A percentile compares a stretch with the other conserved stretches of the same genome.
Evolutionary conservation across 2,329 filamentous ascomycete genomes (phyloP).

Genomic region (Ascochyta pisi): DNA sequence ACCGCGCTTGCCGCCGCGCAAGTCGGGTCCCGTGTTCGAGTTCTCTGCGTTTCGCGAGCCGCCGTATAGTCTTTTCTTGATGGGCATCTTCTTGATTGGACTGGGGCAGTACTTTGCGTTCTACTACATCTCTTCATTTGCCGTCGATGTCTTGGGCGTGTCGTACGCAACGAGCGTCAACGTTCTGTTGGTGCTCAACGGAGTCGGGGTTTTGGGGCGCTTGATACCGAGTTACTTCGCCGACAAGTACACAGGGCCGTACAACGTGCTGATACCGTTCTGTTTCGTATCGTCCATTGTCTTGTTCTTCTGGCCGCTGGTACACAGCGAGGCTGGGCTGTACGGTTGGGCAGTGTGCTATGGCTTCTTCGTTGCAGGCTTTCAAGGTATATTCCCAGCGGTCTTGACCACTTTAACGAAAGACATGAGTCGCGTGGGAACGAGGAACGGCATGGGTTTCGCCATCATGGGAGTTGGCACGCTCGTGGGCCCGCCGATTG

Average conservation of each 20-base stretch:
- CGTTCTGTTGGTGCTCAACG: slow-evolving; percentile 65
- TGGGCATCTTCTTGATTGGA: slow-evolving; percentile 44
- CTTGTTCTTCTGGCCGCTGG: slow-evolving; percentile 64
- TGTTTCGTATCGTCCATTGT: slow-evolving; percentile 55
- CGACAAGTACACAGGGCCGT: slow-evolving; percentile 60
- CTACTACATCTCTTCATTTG: slow-evolving; percentile 54
- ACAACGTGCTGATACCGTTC: slow-evolving; percentile 64
- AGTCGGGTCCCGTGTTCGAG: slow-evolving; percentile 53
- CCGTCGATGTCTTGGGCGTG: slow-evolving; percentile 54
- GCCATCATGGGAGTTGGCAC: slow-evolving; percentile 54
- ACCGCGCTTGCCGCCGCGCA: slow-evolving; percentile 53
- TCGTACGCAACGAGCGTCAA: slow-evolving; percentile 60
- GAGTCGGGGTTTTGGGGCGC: slow-evolving; percentile 63
- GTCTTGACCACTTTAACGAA: slow-evolving; percentile 53
- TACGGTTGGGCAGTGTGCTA: slow-evolving; percentile 56
- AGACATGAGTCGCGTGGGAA: slow-evolving; percentile 56
- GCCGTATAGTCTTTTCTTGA: slow-evolving; percentile 49
- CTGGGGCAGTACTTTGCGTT: slow-evolving; percentile 53
- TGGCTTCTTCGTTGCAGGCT: slow-evolving; percentile 53
- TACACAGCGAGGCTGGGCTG: slow-evolving; percentile 49
- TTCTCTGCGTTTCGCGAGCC: slow-evolving; percentile 51
- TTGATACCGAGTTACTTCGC: slow-evolving; percentile 61
- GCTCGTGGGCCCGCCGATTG: slow-evolving; percentile 56
- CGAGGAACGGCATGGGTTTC: slow-evolving; percentile 58
- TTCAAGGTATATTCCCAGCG: slow-evolving; percentile 56